Evolutionary conservation across 768 basidiomycete genomes (phyloP).

Genomic region (Boletus insuetus): DNA sequence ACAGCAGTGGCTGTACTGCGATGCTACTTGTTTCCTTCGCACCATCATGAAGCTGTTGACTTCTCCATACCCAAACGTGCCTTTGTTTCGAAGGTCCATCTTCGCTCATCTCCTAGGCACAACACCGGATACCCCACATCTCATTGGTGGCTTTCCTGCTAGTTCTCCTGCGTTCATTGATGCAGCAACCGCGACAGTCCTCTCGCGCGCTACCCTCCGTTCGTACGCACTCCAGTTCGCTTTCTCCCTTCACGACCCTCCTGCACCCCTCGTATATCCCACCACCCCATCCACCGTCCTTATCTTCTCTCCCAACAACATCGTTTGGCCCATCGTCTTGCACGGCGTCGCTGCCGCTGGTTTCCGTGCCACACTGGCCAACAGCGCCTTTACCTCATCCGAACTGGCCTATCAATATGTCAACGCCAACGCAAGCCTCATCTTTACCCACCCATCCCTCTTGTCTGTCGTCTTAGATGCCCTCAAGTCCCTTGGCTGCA

Average conservation of each 20-base stretch:
- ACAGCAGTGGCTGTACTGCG: no score
- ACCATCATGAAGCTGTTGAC: slow-evolving; percentile 21
- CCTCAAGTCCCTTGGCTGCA: slow-evolving; percentile 49
- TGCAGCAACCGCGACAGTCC: slow-evolving; percentile 50
- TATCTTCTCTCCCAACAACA: slow-evolving; percentile 67
- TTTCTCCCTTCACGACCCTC: slow-evolving; percentile 51
- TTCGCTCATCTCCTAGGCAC: slow-evolving; percentile 31
- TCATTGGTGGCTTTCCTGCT: slow-evolving; percentile 44
- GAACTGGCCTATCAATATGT: slow-evolving; percentile 73
- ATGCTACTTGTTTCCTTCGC: not conserved
- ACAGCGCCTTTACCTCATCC: slow-evolving; percentile 61
- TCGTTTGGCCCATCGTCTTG: slow-evolving; percentile 52
- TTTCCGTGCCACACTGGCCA: slow-evolving; percentile 67
- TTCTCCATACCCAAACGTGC: slow-evolving; percentile 20
- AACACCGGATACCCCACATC: slow-evolving; percentile 12
- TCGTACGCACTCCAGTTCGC: slow-evolving; percentile 55
- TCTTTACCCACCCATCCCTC: slow-evolving; percentile 66
- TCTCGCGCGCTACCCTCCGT: slow-evolving; percentile 56
- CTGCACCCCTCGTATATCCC: slow-evolving; percentile 44
- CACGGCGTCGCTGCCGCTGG: slow-evolving; percentile 58
- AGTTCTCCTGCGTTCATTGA: slow-evolving; percentile 61
- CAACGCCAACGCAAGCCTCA: slow-evolving; percentile 60
- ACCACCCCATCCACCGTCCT: slow-evolving; percentile 45
- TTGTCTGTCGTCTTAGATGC: slow-evolving; percentile 54
- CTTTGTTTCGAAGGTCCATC: slow-evolving; percentile 26